Evolutionary conservation across 2,329 filamentous ascomycete genomes (phyloP).

Genomic region (Apiospora phragmitis): DNA sequence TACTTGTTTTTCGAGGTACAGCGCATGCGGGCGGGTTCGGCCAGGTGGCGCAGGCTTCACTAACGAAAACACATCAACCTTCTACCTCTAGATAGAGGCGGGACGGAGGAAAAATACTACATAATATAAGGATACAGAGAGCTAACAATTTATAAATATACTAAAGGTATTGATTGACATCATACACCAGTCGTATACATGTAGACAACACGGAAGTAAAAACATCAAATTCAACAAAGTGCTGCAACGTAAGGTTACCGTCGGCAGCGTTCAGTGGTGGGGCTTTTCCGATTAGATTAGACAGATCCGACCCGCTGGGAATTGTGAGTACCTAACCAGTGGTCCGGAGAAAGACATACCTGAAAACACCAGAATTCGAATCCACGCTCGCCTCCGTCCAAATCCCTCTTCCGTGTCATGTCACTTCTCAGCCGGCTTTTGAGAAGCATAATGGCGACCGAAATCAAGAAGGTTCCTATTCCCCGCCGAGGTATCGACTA

Average conservation of each 20-base stretch:
- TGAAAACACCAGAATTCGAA: not conserved
- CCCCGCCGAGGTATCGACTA: conserved; percentile 90
- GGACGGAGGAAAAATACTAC: not conserved
- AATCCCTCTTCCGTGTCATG: conserved; percentile 18
- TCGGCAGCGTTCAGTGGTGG: not conserved
- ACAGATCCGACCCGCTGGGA: not conserved
- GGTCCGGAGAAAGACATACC: not conserved
- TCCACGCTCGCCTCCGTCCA: not conserved
- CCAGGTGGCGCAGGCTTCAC: not conserved
- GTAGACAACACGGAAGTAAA: not conserved
- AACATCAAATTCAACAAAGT: not conserved
- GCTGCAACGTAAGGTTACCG: not conserved
- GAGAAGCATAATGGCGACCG: conserved; percentile 58
- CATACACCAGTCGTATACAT: no score
- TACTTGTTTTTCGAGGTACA: not conserved
- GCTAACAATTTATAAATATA: not conserved
- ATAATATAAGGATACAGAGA: not conserved
- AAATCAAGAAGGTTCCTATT: conserved; percentile 73
- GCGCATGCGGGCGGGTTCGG: not conserved
- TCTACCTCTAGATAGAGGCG: not conserved
- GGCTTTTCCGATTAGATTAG: not conserved
- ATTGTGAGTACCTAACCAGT: conserved; percentile 1
- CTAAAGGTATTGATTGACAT: not conserved
- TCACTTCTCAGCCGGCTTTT: conserved; percentile 22
- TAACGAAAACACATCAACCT: not conserved